These are phyloP conservation scores for Colletotrichum agaves DNA, from an alignment of 2,329 filamentous ascomycete genomes.

Conservation along the genomic window DNA sequence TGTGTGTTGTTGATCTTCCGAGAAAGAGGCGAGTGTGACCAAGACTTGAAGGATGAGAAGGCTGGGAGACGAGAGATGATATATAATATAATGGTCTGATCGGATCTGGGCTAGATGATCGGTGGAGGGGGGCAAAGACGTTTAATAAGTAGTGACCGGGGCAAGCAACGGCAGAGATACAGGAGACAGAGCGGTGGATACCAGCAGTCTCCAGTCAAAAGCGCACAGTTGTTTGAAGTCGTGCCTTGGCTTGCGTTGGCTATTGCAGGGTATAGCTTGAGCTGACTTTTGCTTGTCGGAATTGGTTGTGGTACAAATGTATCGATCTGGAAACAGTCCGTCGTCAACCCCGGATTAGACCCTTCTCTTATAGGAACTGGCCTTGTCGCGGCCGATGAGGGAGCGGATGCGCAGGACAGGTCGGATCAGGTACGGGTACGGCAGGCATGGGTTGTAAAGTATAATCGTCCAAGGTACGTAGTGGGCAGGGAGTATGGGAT, in stretches of 20 bases:
- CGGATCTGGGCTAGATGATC: slow-evolving; percentile 17
- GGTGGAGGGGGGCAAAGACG: slow-evolving; percentile 26
- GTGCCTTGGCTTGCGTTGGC: slow-evolving; percentile 33
- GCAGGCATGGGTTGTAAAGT: slow-evolving; percentile 35
- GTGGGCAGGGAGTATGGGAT: slow-evolving; percentile 24
- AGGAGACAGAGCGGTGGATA: slow-evolving; percentile 13
- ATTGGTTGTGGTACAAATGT: slow-evolving; percentile 24
- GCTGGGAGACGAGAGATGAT: slow-evolving; percentile 33
- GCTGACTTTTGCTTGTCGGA: slow-evolving; percentile 22
- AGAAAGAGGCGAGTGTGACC: slow-evolving; percentile 18
- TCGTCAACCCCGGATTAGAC: slow-evolving; percentile 35
- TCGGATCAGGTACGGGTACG: slow-evolving; percentile 32
- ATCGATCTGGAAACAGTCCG: slow-evolving; percentile 1
- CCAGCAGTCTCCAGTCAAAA: slow-evolving; percentile 31
- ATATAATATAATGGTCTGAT: slow-evolving; percentile 33
- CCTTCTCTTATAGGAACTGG: slow-evolving; percentile 33
- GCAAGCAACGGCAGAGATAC: slow-evolving; percentile 24
- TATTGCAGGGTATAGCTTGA: slow-evolving; percentile 34
- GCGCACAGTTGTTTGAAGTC: slow-evolving; percentile 37
- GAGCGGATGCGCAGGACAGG: slow-evolving; percentile 26
- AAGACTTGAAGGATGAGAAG: neutral
- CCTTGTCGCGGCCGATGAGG: slow-evolving; percentile 27
- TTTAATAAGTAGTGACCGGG: slow-evolving; percentile 25
- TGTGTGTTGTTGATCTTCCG: slow-evolving; percentile 31
- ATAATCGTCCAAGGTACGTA: slow-evolving; percentile 31